phyloP scores from a whole-genome alignment of 2,329 filamentous ascomycete species.

The Xylaria multiplex region DNA sequence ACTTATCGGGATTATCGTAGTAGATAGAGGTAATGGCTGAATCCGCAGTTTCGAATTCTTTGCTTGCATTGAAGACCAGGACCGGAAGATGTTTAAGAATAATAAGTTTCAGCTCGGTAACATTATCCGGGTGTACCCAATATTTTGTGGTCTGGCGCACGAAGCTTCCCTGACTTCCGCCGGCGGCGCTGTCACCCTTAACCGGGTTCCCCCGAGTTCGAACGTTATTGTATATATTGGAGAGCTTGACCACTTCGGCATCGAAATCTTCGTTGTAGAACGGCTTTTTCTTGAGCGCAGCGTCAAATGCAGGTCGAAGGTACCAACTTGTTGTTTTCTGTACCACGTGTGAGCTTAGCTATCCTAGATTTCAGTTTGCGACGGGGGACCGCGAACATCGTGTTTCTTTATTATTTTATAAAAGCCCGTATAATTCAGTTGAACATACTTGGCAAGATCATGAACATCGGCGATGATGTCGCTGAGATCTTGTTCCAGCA shows the following conservation, averaged over 20 bases:
- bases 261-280: slow-evolving; percentile 99
- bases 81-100: slow-evolving; percentile 97
- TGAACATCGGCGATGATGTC: slow-evolving; percentile 99
- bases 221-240: slow-evolving; percentile 93
- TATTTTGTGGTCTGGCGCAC: slow-evolving; percentile 98
- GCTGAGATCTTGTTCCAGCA: slow-evolving; percentile 93
- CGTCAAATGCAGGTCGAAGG: slow-evolving; percentile 94
- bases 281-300: slow-evolving; percentile 91
- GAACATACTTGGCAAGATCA: slow-evolving; percentile 96
- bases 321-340: slow-evolving; percentile 96
- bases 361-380: neutral
- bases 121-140: slow-evolving; percentile 98
- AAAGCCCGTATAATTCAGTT: slow-evolving; percentile 98
- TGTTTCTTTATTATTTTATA: slow-evolving; percentile 99
- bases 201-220: slow-evolving; percentile 91
- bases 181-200: slow-evolving; percentile 90
- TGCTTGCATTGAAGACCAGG: slow-evolving; percentile 95
- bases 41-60: slow-evolving; percentile 91
- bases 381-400: slow-evolving; percentile 69
- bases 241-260: slow-evolving; percentile 92
- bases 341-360: slow-evolving; percentile 33
- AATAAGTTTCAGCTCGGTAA: slow-evolving; percentile 97
- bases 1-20: slow-evolving; percentile 93
- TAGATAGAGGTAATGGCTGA: slow-evolving; percentile 98
- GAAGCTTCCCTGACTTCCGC: slow-evolving; percentile 93